Evolutionary conservation across 2,329 filamentous ascomycete species (phyloP), one percentile per base, ranked within the genome.

Genomic region (Xylariaceae sp.): DNA sequence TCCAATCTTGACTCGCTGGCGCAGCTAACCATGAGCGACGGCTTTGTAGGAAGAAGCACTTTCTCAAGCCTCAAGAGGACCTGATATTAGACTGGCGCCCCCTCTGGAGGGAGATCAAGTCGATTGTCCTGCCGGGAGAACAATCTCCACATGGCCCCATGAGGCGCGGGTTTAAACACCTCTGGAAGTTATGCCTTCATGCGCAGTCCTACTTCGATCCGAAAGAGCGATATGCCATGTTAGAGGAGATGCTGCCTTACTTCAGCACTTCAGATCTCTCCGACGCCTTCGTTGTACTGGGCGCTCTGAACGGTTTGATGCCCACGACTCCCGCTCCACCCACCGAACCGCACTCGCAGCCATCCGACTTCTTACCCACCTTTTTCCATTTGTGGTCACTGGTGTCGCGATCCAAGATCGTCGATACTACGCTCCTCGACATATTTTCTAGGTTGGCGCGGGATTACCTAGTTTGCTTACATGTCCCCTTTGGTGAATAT

Each of bases 311-410:
- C 69, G 78, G 95, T 64, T 80, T 99, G 69, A 82, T 99, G 62
- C 94, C 94, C 15, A 97, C 93, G 6, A 85, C 87, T 42, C 87
- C 92, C 1, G 85, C 88, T 2, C 88, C 91, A 3, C 81, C 85
- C 30, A 85, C 85, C 35, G 84, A 88, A 67, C 79, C 81, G 37
- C 85, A 92, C 67, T 84, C 96, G n/a, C 87, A 92, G 67, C 93
- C 94, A 0, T 88, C 92, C 66, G 87, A 93, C 70, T 93, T 95
- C 69, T 78, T 97, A 42, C 94, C 94, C 2, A 96, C 93, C 0
- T 88, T 96, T 68, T 99, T 99, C 78, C 94, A 99, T 73, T 77
- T 97, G 1, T 99, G 94, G 94, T 94, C 92, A 1, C 80, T 97
- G 48, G 86, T 97, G 66, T 94, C 91, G 67, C 83, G 95, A 55